Evolutionary conservation across 2,329 filamentous ascomycete species (phyloP).

Genomic region (Passalora sequoiae): DNA sequence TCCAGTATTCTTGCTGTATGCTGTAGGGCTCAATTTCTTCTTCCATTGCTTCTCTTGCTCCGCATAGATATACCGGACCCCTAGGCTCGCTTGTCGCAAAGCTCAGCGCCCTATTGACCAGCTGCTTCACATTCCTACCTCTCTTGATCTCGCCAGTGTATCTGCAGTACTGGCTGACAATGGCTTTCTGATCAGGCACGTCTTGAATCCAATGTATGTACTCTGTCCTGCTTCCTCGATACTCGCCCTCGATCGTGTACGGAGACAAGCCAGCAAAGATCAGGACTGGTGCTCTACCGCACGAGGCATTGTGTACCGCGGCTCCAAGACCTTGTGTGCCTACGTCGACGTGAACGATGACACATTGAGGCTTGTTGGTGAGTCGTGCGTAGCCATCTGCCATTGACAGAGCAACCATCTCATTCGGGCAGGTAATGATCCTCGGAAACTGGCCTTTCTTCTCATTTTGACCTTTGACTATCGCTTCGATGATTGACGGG

Average conservation of each 20-base stretch:
- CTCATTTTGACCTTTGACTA: constrained; percentile 69
- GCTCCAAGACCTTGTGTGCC: constrained; percentile 74
- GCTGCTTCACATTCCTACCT: constrained; percentile 80
- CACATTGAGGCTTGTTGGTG: constrained; percentile 67
- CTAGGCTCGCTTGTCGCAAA: constrained; percentile 73
- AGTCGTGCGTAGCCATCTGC: constrained; percentile 73
- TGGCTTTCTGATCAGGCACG: constrained; percentile 74
- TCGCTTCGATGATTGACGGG: constrained; percentile 73
- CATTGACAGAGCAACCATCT: constrained; percentile 77
- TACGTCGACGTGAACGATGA: constrained; percentile 76
- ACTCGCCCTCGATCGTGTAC: constrained; percentile 71
- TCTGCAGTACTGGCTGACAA: constrained; percentile 78
- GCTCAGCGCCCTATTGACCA: constrained; percentile 77
- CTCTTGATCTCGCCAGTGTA: constrained; percentile 79
- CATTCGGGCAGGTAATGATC: constrained; percentile 75
- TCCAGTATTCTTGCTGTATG: constrained; percentile 66
- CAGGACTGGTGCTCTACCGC: constrained; percentile 67
- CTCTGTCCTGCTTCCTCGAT: constrained; percentile 70
- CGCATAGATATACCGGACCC: constrained; percentile 74
- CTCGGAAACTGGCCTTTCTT: constrained; percentile 60
- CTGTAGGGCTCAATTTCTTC: constrained; percentile 71
- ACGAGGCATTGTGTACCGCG: constrained; percentile 73
- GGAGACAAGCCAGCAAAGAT: constrained; percentile 75
- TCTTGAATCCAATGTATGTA: constrained; percentile 87
- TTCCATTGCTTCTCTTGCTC: constrained; percentile 77